A percentile compares a stretch with the other conserved stretches of the same genome.
phyloP scores from a whole-genome alignment of 2,329 filamentous ascomycete species.

The Diatrype stigma region DNA sequence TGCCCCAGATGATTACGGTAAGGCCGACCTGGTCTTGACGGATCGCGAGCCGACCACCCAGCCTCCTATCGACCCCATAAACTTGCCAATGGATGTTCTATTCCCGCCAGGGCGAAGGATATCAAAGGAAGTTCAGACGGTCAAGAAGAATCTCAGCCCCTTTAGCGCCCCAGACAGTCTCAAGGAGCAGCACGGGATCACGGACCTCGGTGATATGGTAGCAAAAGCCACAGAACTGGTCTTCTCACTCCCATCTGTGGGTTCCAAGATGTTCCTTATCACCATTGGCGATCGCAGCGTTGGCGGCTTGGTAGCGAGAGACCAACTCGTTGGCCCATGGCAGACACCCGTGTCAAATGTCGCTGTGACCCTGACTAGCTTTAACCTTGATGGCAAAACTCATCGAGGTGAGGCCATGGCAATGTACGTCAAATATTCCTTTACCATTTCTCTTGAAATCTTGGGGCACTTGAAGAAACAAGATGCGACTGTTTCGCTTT shows the following conservation, averaged over 20 bases:
- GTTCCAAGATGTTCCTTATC: conserved; percentile 96
- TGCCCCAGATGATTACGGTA: conserved; percentile 56
- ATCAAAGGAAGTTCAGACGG: conserved; percentile 10
- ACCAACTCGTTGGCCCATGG: conserved; percentile 97
- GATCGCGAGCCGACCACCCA: conserved; percentile 22
- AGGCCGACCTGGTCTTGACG: conserved; percentile 66
- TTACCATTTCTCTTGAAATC: background rate
- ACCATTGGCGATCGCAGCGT: conserved; percentile 93
- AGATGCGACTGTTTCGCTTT: too few relatives aligned
- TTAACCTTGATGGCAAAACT: conserved; percentile 61
- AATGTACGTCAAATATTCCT: conserved; percentile 38
- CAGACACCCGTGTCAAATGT: conserved; percentile 92
- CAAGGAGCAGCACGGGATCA: background rate
- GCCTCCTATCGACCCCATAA: conserved; percentile 21
- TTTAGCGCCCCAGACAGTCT: background rate
- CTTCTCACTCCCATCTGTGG: conserved; percentile 80
- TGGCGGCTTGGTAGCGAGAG: conserved; percentile 80
- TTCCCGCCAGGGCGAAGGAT: conserved; percentile 25
- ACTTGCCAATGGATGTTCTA: conserved; percentile 26
- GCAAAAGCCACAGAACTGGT: conserved; percentile 73
- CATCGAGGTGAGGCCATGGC: conserved; percentile 93
- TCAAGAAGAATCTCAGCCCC: conserved; percentile 4
- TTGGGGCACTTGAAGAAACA: too few relatives aligned
- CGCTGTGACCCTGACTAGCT: conserved; percentile 82
- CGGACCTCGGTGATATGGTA: conserved; percentile 39